Evolutionary conservation across 495 filamentous ascomycete genomes (phyloP).

Genomic region (Lasiosphaeria hispida): DNA sequence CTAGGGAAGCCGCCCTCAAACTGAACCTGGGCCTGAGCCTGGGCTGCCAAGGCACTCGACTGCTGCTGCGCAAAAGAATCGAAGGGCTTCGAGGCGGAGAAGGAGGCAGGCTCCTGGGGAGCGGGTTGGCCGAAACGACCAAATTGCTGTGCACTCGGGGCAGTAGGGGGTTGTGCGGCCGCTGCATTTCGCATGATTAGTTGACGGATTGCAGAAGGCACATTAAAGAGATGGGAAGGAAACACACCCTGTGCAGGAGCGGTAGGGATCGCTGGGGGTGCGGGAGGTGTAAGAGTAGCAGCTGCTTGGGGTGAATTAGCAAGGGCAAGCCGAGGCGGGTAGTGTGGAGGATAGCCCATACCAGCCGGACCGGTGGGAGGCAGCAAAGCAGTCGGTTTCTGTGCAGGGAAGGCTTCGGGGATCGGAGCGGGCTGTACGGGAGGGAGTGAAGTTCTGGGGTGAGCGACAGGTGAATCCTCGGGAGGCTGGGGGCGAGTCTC

Average conservation of each 20-base stretch:
- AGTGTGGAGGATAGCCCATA: conserved; percentile 26
- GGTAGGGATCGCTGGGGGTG: conserved; percentile 28
- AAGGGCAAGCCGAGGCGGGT: neutral
- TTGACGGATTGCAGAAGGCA: neutral
- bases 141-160: conserved; percentile 58
- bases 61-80: conserved; percentile 81
- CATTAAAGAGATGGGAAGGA: neutral
- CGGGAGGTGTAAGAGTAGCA: conserved; percentile 20
- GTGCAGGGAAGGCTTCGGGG: conserved; percentile 59
- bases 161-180: conserved; percentile 44
- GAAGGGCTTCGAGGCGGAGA: conserved; percentile 72
- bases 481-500: conserved; percentile 94
- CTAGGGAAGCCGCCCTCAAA: conserved; percentile 46
- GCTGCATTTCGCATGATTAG: conserved; percentile 31
- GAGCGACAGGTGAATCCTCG: conserved; percentile 87
- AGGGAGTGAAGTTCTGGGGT: conserved; percentile 85
- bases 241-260: conserved; percentile 32
- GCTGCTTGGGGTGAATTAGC: conserved; percentile 37
- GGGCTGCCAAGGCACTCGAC: conserved; percentile 41
- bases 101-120: conserved; percentile 57
- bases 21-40: conserved; percentile 46
- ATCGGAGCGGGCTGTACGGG: conserved; percentile 60
- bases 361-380: conserved; percentile 43
- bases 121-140: conserved; percentile 64
- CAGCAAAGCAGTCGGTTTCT: conserved; percentile 68